Conservation (phyloP, 345 rosid genomes). For the Bruguiera gymnorhiza region DNA sequence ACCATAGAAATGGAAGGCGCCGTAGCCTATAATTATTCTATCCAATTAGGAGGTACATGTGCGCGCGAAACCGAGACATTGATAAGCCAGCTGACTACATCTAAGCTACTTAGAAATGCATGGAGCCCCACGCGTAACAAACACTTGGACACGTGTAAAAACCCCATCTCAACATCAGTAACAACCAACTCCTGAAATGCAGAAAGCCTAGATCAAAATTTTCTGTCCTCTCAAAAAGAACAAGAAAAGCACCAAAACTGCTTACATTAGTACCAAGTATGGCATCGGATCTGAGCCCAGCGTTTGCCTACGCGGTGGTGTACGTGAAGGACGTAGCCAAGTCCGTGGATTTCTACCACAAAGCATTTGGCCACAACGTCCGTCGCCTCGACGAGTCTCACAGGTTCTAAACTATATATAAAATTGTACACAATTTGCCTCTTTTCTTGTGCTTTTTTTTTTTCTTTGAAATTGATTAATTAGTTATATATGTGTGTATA, state of each 20-base stretch:
- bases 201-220: not conserved
- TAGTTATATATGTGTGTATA: too few species aligned
- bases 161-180: too few species aligned
- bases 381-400: slow-evolving; percentile 71
- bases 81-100: not conserved
- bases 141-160: not conserved
- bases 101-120: not conserved
- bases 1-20: too few species aligned
- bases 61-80: too few species aligned
- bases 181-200: too few species aligned
- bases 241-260: not conserved
- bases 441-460: too few species aligned
- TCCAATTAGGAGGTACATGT: too few species aligned
- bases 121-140: slow-evolving; percentile 9
- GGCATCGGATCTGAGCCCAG: slow-evolving; percentile 45
- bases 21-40: too few species aligned
- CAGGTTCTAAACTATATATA: slow-evolving; percentile 31
- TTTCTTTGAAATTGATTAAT: not conserved
- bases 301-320: slow-evolving; percentile 56
- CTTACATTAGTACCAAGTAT: slow-evolving; percentile 3
- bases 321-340: slow-evolving; percentile 70
- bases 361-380: slow-evolving; percentile 64
- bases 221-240: not conserved
- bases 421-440: too few species aligned
- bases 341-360: slow-evolving; percentile 66